Percentiles rank a stretch among this genome's conserved stretches.
Conservation (phyloP, 331 rosid species). For the Dryas integrifolia region DNA sequence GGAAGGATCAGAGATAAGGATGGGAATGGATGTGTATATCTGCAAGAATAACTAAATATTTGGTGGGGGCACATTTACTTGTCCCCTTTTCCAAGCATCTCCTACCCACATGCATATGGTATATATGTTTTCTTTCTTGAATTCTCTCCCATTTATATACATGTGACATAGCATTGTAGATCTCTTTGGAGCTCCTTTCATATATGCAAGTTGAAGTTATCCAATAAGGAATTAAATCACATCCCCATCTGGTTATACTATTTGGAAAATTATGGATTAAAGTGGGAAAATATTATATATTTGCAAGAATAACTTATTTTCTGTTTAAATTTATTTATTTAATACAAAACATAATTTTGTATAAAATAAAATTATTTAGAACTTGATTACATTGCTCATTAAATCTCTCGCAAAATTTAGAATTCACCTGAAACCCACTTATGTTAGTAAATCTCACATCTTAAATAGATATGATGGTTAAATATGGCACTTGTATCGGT, state of each 20-base stretch:
- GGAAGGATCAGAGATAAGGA: constrained; percentile 33
- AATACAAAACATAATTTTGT: too few relatives aligned
- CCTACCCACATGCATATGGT: constrained; percentile 20
- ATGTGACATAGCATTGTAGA: constrained; percentile 34
- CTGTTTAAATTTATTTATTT: too few relatives aligned
- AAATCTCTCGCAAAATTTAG: too few relatives aligned
- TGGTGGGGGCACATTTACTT: constrained; percentile 34
- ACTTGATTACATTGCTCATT: too few relatives aligned
- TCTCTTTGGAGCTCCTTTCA: neutral
- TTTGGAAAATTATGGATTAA: too few relatives aligned
- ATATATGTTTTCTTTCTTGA: constrained; percentile 17
- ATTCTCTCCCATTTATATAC: neutral
- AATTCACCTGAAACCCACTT: too few relatives aligned
- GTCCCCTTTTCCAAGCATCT: constrained; percentile 28
- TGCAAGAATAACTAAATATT: constrained; percentile 14
- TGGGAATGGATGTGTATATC: constrained; percentile 21
- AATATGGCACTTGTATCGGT: too few relatives aligned
- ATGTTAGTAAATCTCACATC: too few relatives aligned
- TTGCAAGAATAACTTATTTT: too few relatives aligned
- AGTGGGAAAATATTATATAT: neutral
- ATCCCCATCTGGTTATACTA: constrained; percentile 16
- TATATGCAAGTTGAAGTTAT: constrained; percentile 1
- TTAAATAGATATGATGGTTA: too few relatives aligned
- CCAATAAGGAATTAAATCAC: constrained; percentile 1
- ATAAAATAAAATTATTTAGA: too few relatives aligned